These are phyloP conservation scores for Fistulifera solaris DNA, from an alignment of 108 stramenopile genomes.

Conservation along the genomic window DNA sequence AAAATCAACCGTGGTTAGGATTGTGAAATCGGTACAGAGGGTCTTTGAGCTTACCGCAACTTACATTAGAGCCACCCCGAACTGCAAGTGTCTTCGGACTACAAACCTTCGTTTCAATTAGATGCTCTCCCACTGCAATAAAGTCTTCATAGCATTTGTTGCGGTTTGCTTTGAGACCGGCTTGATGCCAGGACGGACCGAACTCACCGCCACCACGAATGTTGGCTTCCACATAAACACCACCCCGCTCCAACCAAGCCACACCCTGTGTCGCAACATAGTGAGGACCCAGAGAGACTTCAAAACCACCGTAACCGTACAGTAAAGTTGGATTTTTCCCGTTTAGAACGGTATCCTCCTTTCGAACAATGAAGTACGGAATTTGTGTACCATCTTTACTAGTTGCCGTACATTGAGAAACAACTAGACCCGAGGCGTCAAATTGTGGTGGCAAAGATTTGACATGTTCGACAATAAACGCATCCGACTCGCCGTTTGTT, in stretches of 20 bases:
- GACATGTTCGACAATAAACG: conserved; percentile 9
- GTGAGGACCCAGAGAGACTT: conserved; percentile 84
- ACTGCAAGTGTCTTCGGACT: conserved; percentile 77
- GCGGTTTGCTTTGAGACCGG: conserved; percentile 72
- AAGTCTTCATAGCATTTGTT: conserved; percentile 96
- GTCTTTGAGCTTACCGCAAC: neutral
- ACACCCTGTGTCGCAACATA: conserved; percentile 72
- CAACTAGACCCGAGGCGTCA: conserved; percentile 2
- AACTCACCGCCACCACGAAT: conserved; percentile 95
- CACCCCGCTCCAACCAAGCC: conserved; percentile 87
- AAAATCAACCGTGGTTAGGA: too few relatives aligned
- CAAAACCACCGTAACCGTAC: conserved; percentile 94
- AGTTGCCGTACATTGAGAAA: conserved; percentile 52
- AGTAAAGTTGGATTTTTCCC: conserved; percentile 46
- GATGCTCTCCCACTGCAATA: conserved; percentile 82
- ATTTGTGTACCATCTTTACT: conserved; percentile 78
- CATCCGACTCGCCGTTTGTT: conserved; percentile 7
- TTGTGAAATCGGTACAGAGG: too few relatives aligned
- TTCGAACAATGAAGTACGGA: conserved; percentile 71
- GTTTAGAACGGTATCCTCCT: conserved; percentile 37
- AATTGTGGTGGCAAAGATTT: conserved; percentile 3
- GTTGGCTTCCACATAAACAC: conserved; percentile 90
- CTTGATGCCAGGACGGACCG: conserved; percentile 88
- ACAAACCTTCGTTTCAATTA: conserved; percentile 65
- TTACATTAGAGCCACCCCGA: conserved; percentile 90